Conservation (phyloP, 331 rosid species). For the Quercus tomentella region DNA sequence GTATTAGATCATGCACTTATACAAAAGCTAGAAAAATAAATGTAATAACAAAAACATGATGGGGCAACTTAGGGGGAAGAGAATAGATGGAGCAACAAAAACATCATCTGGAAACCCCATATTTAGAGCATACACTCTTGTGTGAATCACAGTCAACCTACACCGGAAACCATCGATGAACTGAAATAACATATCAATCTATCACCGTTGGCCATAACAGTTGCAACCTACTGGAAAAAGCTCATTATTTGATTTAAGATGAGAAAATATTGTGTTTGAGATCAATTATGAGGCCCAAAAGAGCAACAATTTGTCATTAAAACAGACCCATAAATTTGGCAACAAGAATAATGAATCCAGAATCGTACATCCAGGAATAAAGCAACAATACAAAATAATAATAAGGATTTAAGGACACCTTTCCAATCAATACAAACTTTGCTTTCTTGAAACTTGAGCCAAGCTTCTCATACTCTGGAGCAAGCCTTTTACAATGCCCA, state of each 20-base stretch:
- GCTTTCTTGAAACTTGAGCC: conserved; percentile 62
- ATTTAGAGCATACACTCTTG: conserved; percentile 65
- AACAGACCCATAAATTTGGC: not conserved
- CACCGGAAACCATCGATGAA: not conserved
- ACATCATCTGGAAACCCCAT: conserved; percentile 62
- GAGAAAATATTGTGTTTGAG: not conserved
- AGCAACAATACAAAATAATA: not conserved
- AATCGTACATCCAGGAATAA: not conserved
- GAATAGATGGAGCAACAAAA: not conserved
- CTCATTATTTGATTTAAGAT: not conserved
- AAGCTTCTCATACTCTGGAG: conserved; percentile 83
- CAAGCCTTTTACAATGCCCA: conserved; percentile 92
- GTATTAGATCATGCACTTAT: not conserved
- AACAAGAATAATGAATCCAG: not conserved
- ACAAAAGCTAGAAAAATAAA: not conserved
- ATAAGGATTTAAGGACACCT: conserved; percentile 37
- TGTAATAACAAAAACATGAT: not conserved
- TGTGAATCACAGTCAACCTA: conserved; percentile 95
- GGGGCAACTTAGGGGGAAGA: not conserved
- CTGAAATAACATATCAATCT: not conserved
- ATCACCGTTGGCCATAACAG: not conserved
- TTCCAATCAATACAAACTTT: conserved; percentile 64
- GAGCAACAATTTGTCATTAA: not conserved
- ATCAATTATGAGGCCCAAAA: not conserved
- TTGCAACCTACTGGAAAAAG: not conserved